Percentiles rank a stretch among this genome's conserved stretches.
Evolutionary conservation across 1,284 basidiomycete species (phyloP).

Genomic region (Sutorius eximius): DNA sequence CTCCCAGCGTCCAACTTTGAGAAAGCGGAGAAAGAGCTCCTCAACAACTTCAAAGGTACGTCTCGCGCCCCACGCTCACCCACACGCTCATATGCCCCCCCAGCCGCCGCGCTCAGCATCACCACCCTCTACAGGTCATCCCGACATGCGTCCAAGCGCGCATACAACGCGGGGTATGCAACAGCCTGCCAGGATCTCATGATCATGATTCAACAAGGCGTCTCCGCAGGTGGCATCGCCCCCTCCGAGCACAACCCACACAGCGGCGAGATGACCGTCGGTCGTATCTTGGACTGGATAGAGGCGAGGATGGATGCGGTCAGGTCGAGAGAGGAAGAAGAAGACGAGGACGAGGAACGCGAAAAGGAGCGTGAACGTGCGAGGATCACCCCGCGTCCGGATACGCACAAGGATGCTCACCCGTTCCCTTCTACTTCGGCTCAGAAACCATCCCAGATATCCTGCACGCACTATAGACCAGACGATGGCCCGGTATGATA

Average conservation of each 20-base stretch:
- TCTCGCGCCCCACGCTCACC: neutral
- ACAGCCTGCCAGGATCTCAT: slow-evolving; percentile 75
- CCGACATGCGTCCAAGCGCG: slow-evolving; percentile 66
- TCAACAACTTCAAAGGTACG: slow-evolving; percentile 77
- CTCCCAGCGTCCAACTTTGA: slow-evolving; percentile 60
- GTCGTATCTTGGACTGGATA: slow-evolving; percentile 76
- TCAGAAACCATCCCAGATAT: slow-evolving; percentile 20
- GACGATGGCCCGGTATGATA: slow-evolving; percentile 23
- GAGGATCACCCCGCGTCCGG: slow-evolving; percentile 17
- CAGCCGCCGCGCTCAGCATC: slow-evolving; percentile 77
- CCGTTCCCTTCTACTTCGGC: slow-evolving; percentile 22
- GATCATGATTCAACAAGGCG: slow-evolving; percentile 76
- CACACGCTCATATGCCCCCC: slow-evolving; percentile 19
- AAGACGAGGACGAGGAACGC: slow-evolving; percentile 73
- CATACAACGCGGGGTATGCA: slow-evolving; percentile 75
- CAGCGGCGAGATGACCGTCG: slow-evolving; percentile 64
- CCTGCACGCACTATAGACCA: slow-evolving; percentile 19
- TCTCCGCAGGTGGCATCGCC: slow-evolving; percentile 54
- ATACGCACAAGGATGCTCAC: slow-evolving; percentile 20
- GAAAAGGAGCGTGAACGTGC: slow-evolving; percentile 46
- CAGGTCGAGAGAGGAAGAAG: slow-evolving; percentile 68
- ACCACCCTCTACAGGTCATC: slow-evolving; percentile 81
- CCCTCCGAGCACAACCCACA: slow-evolving; percentile 38
- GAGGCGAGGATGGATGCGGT: slow-evolving; percentile 72
- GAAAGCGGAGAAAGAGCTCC: slow-evolving; percentile 72